Percentiles rank a stretch among this genome's conserved stretches.
phyloP scores from a whole-genome alignment of 2,329 filamentous ascomycete species.

The Boeremia lycopersici region DNA sequence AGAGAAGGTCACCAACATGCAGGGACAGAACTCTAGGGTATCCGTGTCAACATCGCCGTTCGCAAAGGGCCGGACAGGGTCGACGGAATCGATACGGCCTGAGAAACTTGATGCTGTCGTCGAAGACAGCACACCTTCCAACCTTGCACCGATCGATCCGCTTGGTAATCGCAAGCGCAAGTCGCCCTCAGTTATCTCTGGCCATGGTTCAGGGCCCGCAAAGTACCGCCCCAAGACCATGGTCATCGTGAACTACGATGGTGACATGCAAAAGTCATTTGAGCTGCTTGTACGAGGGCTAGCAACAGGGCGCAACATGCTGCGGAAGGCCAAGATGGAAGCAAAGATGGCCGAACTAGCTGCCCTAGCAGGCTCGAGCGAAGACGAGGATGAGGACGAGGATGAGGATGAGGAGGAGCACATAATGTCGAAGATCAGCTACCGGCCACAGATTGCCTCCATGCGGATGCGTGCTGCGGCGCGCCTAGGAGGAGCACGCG shows the following conservation, averaged over 20 bases:
- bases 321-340: conserved; percentile 87
- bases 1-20: conserved; percentile 43
- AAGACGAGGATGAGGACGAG: conserved; percentile 34
- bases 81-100: conserved; percentile 45
- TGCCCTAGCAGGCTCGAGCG: conserved; percentile 40
- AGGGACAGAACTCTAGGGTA: conserved; percentile 39
- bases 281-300: conserved; percentile 83
- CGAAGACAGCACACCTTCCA: conserved; percentile 26
- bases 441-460: conserved; percentile 43
- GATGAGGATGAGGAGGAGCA: conserved; percentile 39
- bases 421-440: conserved; percentile 43
- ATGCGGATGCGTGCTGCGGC: conserved; percentile 36
- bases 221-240: conserved; percentile 74
- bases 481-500: conserved; percentile 18
- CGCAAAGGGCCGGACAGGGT: conserved; percentile 41
- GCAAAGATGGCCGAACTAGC: conserved; percentile 66
- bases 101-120: conserved; percentile 30
- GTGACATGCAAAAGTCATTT: conserved; percentile 80
- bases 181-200: conserved; percentile 50
- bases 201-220: conserved; percentile 48
- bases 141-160: conserved; percentile 23
- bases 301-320: conserved; percentile 77
- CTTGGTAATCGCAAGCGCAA: conserved; percentile 50
- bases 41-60: conserved; percentile 35
- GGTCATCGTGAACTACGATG: conserved; percentile 92